phyloP scores from a whole-genome alignment of 148 eudicot genomes.

The Vaccinium myrtillus region DNA sequence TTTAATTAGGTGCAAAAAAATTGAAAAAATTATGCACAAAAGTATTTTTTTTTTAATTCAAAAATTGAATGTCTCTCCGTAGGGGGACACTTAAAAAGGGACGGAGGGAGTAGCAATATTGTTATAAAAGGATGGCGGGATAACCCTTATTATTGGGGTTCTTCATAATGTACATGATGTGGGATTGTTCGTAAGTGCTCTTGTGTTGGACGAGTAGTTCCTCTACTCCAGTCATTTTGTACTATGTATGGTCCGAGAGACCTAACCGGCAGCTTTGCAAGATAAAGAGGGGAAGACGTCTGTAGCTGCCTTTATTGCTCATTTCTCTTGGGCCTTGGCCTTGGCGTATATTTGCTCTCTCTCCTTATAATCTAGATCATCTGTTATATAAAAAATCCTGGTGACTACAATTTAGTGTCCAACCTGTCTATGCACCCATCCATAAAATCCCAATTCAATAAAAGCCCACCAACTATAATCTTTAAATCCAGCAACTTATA shows the following conservation, averaged over 20 bases:
- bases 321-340: no score
- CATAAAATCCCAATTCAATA: no score
- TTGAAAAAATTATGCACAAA: no score
- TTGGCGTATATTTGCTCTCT: background rate
- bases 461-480: no score
- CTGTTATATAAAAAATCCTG: background rate
- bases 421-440: no score
- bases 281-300: background rate
- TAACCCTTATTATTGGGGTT: background rate
- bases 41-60: no score
- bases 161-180: background rate
- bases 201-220: background rate
- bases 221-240: background rate
- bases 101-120: no score
- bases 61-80: no score
- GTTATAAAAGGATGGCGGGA: background rate
- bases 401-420: no score
- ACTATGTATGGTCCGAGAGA: background rate
- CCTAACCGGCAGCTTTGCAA: background rate
- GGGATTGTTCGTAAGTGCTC: constrained; percentile 1
- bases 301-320: background rate
- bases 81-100: no score
- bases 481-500: no score
- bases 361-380: background rate
- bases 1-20: no score